Evolutionary conservation across 2,329 filamentous ascomycete genomes (phyloP), one percentile per base, ranked within the genome.

Genomic region (Albifimbria verrucaria): DNA sequence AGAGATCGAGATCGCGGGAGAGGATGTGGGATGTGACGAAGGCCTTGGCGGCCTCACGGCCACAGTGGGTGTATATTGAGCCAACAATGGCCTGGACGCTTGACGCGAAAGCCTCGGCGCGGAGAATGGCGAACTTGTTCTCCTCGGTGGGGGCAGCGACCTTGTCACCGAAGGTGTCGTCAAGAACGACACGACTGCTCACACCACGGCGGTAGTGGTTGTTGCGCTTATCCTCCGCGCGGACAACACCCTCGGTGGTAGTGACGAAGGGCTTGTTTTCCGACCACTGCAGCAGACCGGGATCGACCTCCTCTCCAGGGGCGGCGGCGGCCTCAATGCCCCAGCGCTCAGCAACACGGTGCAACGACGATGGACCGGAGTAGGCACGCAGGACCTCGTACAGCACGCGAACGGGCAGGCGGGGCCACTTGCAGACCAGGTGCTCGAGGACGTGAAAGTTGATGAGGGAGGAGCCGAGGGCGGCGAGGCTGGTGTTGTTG

Each of bases 241-340:
- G 79, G 47, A 74, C 71, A 59, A 74, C 82, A 42, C 76, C 80
- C 76, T 75, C 81, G 57, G 65, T 77, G 56, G 66, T 77, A 68
- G 75, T 70, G 48, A 73, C 66, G 21, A 76, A 65, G 20, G 77
- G 76, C 17, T 73, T 66, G 50, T 79, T 71, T 67, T 73, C 73
- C 72, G 74, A 75, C 78, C 92, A 96, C 68, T 97, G 94, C 55
- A 99, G 77, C 51, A 96, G 77, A 6, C 93, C 94, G 0, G 92
- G 87, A 68, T 99, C 94, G 52, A 97, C 92, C 74, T 97, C 93
- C 54, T 84, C 84, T 49, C 93, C 94, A 1, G 94, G 94, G 20
- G 85, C 87, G 11, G 89, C 90, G n/a, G 90, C 93, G 43, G 79
- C 75, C 69, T 97, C 93, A 17, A 97, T 85, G 73, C 94, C 94